Percentiles rank a stretch among this genome's conserved stretches.
Conservation (phyloP, 2,329 filamentous ascomycete genomes). For the Alternaria arbusti region DNA sequence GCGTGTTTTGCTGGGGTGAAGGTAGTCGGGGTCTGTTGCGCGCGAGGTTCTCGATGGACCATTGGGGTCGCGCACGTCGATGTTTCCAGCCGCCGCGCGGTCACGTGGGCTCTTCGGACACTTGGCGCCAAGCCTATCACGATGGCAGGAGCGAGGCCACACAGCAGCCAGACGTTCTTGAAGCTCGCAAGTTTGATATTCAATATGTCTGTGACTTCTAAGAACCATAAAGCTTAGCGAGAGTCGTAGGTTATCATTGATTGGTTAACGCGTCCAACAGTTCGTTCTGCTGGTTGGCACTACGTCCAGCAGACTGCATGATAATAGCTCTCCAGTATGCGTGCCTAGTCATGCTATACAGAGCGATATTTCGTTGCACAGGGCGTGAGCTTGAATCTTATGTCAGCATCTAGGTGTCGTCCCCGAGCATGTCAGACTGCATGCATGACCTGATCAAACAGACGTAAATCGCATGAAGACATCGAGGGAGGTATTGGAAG, state of each 20-base stretch:
- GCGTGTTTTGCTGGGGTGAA: background rate
- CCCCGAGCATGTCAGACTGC: background rate
- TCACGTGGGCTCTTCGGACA: background rate
- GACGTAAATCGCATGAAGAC: background rate
- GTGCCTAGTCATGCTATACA: background rate
- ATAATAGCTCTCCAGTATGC: background rate
- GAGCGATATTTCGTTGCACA: background rate
- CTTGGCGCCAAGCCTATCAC: background rate
- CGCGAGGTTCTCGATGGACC: constrained; percentile 13
- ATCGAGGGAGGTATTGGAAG: background rate
- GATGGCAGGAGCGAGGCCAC: background rate
- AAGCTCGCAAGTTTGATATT: background rate
- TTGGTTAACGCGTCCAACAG: background rate
- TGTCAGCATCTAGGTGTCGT: background rate
- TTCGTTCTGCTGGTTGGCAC: background rate
- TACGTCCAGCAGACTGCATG: background rate
- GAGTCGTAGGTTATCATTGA: background rate
- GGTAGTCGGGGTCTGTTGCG: constrained; percentile 7
- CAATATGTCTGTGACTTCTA: rapidly evolving
- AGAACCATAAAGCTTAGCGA: background rate
- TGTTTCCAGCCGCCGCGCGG: background rate
- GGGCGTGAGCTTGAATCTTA: background rate
- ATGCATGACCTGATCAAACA: background rate
- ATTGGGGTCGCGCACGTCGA: constrained; percentile 8
- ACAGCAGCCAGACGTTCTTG: background rate